Evolutionary conservation across 2,329 filamentous ascomycete genomes (phyloP), one percentile per base, ranked within the genome.

Genomic region (Ophiostoma novo-ulmi): DNA sequence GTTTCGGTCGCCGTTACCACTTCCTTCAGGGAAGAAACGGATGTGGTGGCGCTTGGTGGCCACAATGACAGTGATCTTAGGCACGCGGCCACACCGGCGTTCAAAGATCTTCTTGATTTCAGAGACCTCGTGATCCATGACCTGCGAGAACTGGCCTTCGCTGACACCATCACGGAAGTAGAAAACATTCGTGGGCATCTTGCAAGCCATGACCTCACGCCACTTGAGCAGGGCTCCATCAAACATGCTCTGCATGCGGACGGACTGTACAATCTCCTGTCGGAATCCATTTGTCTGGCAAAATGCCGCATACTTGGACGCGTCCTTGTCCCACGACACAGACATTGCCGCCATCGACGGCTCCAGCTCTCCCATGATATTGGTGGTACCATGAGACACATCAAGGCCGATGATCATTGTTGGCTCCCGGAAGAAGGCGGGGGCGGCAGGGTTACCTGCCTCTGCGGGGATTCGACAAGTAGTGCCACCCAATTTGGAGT

Each of bases 41-140:
- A 97, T 89, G 76, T 97, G 94, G 75, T 99, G 95, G 3, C 95
- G 91, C 85, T 99, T 99, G 1, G 92, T 94, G 0, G 92, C 94
- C 65, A 98, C 86, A 58, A 97, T 87, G 13, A 97, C 93, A 0
- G 93, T 93, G 76, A 97, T 89, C 77, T 91, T 91, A 2, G 91
- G 82, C 0, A 72, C 52, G 0, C 67, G 70, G 22, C 71, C 70
- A 1, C 76, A 77, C 3, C 78, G 78, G 3, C 78, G 75, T 41
- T 76, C 75, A 74, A 93, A 85, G 36, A 82, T 81, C 0, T 82
- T 78, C 79, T 90, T 91, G 80, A 98, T 89, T 74, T 90, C 85
- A 0, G 79, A 77, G 0, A 98, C 85, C 77, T 99, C 95, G n/a
- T 88, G 82, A 1, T 92, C 83, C 11, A 99, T 81, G 0, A 99